Conservation (phyloP, 1,139 yeast genomes). For the Blastobotrys apis region DNA sequence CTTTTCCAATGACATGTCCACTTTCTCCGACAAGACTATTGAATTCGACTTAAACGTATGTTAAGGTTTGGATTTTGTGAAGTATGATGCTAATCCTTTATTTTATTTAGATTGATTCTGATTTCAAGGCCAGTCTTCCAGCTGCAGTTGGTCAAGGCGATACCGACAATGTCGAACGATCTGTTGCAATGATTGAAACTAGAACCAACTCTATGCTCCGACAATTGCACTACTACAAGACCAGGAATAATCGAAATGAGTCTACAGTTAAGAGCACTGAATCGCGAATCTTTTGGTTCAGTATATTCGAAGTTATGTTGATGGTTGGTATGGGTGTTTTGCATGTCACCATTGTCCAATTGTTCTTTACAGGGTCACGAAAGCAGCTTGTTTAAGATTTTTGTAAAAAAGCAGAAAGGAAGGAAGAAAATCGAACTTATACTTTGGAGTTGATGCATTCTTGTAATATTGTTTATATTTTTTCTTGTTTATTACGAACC, state of each 20-base stretch:
- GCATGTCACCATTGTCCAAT: conserved; percentile 80
- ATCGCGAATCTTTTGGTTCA: conserved; percentile 79
- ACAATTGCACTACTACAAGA: conserved; percentile 74
- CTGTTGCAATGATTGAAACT: conserved; percentile 58
- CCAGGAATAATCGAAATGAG: conserved; percentile 91
- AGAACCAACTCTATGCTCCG: conserved; percentile 63
- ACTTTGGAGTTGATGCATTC: not conserved
- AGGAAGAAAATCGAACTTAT: not conserved
- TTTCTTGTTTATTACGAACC: not conserved
- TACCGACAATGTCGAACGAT: conserved; percentile 42
- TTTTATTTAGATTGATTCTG: conserved; percentile 35
- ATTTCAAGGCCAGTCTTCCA: conserved; percentile 65
- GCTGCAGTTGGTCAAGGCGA: conserved; percentile 51
- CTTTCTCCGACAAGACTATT: conserved; percentile 80
- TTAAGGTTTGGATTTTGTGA: not conserved
- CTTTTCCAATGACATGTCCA: conserved; percentile 81
- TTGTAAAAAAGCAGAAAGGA: not conserved
- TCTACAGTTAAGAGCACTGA: conserved; percentile 88
- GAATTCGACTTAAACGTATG: conserved; percentile 67
- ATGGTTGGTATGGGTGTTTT: conserved; percentile 83
- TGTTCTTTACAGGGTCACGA: conserved; percentile 79
- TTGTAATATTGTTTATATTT: not conserved
- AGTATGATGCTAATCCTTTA: not conserved
- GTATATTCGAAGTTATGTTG: conserved; percentile 71
- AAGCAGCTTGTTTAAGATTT: conserved; percentile 60